Conservation (phyloP, 257 asterid genomes). For the Petrea volubilis region DNA sequence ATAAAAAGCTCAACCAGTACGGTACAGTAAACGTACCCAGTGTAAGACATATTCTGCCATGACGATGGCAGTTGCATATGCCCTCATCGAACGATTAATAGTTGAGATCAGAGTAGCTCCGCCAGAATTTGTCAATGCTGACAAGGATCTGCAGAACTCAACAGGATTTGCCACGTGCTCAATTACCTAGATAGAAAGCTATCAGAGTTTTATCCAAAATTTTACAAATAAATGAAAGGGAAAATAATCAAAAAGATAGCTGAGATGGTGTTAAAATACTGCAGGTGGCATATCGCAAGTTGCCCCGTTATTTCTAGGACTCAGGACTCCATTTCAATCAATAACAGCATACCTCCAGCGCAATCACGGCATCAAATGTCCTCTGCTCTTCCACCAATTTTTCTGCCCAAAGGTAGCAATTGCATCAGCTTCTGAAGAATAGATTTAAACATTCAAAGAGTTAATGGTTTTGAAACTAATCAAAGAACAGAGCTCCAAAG, state of each 20-base stretch:
- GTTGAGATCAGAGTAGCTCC: slow-evolving; percentile 93
- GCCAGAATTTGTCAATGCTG: slow-evolving; percentile 59
- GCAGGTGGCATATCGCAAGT: not conserved
- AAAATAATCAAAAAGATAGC: not conserved
- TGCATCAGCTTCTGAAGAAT: slow-evolving; percentile 33
- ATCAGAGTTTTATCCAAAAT: slow-evolving; percentile 19
- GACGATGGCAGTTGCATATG: slow-evolving; percentile 83
- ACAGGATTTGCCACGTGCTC: slow-evolving; percentile 95
- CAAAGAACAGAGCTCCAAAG: not conserved
- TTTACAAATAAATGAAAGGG: not conserved
- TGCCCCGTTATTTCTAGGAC: not conserved
- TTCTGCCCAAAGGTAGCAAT: slow-evolving; percentile 57
- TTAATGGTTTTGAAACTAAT: slow-evolving; percentile 10
- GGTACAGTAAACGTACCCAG: slow-evolving; percentile 62
- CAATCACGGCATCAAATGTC: slow-evolving; percentile 82
- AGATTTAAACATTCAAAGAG: slow-evolving; percentile 25
- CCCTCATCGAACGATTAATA: slow-evolving; percentile 89
- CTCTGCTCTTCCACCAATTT: slow-evolving; percentile 81
- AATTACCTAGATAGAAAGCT: slow-evolving; percentile 58
- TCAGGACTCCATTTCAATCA: not conserved
- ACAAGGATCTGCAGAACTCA: slow-evolving; percentile 87
- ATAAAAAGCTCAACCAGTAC: not conserved
- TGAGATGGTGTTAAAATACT: not conserved
- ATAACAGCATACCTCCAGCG: slow-evolving; percentile 75
- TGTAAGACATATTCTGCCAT: slow-evolving; percentile 73